Percentiles rank a stretch among this genome's conserved stretches.
phyloP scores from a whole-genome alignment of 371 early-diverging fungal species.

The Basidiobolus meristosporus region DNA sequence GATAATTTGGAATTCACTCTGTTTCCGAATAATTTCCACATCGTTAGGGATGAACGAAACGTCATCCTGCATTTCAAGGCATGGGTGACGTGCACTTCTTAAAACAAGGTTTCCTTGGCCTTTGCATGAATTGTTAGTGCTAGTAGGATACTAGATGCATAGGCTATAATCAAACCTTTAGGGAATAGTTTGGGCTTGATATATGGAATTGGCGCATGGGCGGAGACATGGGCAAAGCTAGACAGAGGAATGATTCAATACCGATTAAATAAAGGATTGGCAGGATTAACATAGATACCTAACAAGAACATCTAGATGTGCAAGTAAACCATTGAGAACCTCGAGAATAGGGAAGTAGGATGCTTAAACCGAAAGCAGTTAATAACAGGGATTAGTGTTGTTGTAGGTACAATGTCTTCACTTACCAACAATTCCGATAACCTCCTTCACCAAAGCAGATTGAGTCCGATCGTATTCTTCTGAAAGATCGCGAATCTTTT shows the following conservation, averaged over 20 bases:
- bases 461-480: slow-evolving; percentile 48
- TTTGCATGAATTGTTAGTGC: slow-evolving; percentile 4
- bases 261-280: no score
- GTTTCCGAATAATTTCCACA: slow-evolving; percentile 40
- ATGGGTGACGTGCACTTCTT: slow-evolving; percentile 71
- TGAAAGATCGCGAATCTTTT: slow-evolving; percentile 21
- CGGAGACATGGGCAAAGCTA: slow-evolving; percentile 74
- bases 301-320: slow-evolving; percentile 73
- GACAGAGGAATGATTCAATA: not conserved
- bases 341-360: slow-evolving; percentile 70
- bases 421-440: slow-evolving; percentile 55
- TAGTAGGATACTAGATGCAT: not conserved
- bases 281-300: slow-evolving; percentile 13
- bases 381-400: not conserved
- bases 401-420: not conserved
- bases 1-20: slow-evolving; percentile 51
- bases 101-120: slow-evolving; percentile 42
- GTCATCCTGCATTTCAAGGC: slow-evolving; percentile 83
- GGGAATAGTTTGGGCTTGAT: slow-evolving; percentile 50
- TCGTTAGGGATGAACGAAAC: slow-evolving; percentile 89
- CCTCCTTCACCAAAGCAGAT: slow-evolving; percentile 55
- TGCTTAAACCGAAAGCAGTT: slow-evolving; percentile 12
- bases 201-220: slow-evolving; percentile 68
- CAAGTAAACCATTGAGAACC: slow-evolving; percentile 44
- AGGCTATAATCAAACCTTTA: slow-evolving; percentile 13